A percentile compares a stretch with the other conserved stretches of the same genome.
Conservation (phyloP, 805 yeast genomes). For the Ogataea ramenticola region DNA sequence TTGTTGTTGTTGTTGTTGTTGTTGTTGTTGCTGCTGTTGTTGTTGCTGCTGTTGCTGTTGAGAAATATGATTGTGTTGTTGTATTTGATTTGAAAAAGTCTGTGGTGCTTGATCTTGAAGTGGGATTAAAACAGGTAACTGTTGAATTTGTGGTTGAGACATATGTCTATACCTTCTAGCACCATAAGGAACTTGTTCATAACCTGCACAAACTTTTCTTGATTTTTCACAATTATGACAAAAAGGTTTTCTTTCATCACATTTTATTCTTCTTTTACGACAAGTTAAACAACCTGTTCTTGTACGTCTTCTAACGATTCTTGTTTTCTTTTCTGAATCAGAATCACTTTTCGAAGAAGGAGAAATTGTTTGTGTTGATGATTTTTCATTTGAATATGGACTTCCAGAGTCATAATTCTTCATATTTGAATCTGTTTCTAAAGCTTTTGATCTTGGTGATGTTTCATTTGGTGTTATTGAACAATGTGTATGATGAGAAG, state of each 20-base stretch:
- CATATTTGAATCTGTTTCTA: neutral
- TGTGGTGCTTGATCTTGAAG: neutral
- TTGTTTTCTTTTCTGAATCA: slow-evolving; percentile 1
- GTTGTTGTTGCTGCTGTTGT: neutral
- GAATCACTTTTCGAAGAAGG: too few relatives aligned
- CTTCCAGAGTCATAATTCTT: neutral
- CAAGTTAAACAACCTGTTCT: slow-evolving; percentile 74
- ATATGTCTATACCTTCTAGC: slow-evolving; percentile 20
- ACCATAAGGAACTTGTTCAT: slow-evolving; percentile 35
- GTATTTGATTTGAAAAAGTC: too few relatives aligned
- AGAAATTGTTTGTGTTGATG: too few relatives aligned
- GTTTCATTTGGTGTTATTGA: neutral
- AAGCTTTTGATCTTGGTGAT: neutral
- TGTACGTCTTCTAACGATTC: slow-evolving; percentile 53
- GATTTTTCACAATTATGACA: slow-evolving; percentile 63
- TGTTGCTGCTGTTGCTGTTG: neutral
- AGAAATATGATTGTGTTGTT: neutral
- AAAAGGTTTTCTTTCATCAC: slow-evolving; percentile 67
- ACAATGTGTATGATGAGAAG: neutral
- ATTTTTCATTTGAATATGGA: neutral
- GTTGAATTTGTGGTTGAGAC: slow-evolving; percentile 10
- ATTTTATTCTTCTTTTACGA: slow-evolving; percentile 62
- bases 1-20: neutral
- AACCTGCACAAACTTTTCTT: slow-evolving; percentile 62
- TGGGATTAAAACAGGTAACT: neutral